A percentile compares a stretch with the other conserved stretches of the same genome.
phyloP scores from a whole-genome alignment of 169 alveolate species.

The Plasmodium vivax region DNA sequence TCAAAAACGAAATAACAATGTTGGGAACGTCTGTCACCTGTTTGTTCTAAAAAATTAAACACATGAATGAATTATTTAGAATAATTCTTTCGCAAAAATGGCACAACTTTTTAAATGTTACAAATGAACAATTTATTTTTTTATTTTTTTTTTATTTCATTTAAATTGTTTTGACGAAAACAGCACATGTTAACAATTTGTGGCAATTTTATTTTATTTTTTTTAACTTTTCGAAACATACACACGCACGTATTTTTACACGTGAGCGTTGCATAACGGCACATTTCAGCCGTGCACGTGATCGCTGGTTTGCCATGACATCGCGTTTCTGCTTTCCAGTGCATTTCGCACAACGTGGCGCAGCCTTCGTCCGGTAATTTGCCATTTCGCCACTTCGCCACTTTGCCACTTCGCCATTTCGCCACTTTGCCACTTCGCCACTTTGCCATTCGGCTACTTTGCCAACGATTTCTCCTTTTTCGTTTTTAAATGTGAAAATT shows the following conservation, averaged over 20 bases:
- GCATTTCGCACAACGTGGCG: background rate
- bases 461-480: background rate
- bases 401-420: background rate
- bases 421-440: background rate
- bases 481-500: background rate
- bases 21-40: background rate
- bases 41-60: background rate
- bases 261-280: background rate
- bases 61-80: background rate
- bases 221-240: background rate
- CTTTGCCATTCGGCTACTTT: no score
- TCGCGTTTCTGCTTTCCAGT: conserved; percentile 31
- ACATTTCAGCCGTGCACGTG: background rate
- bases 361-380: background rate
- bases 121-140: background rate
- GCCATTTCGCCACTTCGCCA: background rate
- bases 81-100: background rate
- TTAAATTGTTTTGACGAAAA: background rate
- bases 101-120: background rate
- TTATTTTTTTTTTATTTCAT: background rate
- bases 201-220: background rate
- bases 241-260: background rate
- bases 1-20: background rate
- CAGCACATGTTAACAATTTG: background rate
- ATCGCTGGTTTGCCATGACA: background rate